Evolutionary conservation across 352 stramenopile species (phyloP).

Genomic region (Globisporangium carolinianum): DNA sequence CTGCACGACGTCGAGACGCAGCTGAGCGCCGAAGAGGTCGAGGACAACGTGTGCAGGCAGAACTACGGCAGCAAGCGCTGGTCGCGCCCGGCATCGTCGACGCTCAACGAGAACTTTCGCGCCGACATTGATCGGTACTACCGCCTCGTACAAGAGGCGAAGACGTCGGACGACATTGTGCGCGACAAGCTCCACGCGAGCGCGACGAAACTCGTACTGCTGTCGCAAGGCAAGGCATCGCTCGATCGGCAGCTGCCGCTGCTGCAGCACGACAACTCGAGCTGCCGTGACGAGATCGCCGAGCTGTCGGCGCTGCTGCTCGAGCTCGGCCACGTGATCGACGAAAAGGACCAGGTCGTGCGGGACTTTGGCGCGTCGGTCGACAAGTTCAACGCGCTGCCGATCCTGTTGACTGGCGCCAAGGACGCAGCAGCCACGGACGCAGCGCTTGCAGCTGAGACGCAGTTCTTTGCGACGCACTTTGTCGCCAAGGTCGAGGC

Average conservation of each 20-base stretch:
- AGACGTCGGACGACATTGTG: slow-evolving; percentile 61
- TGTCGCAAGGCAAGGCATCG: slow-evolving; percentile 41
- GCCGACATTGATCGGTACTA: slow-evolving; percentile 70
- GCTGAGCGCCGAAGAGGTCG: slow-evolving; percentile 49
- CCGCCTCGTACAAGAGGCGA: slow-evolving; percentile 62
- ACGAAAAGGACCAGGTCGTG: slow-evolving; percentile 58
- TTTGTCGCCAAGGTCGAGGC: slow-evolving; percentile 46
- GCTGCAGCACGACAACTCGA: slow-evolving; percentile 40
- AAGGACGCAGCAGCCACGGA: slow-evolving; percentile 20
- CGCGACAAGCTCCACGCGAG: slow-evolving; percentile 35
- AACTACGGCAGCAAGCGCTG: slow-evolving; percentile 62
- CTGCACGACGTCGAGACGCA: slow-evolving; percentile 45
- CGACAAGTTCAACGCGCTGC: slow-evolving; percentile 56
- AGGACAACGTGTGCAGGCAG: slow-evolving; percentile 60
- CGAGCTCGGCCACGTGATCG: slow-evolving; percentile 37
- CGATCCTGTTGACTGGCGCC: slow-evolving; percentile 30
- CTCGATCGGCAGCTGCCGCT: slow-evolving; percentile 50
- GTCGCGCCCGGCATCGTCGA: slow-evolving; percentile 39
- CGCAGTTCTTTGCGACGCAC: slow-evolving; percentile 53
- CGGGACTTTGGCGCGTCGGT: slow-evolving; percentile 40
- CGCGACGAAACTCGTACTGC: slow-evolving; percentile 23
- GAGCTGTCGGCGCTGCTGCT: slow-evolving; percentile 43
- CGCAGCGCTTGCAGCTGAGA: slow-evolving; percentile 37
- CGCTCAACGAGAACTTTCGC: slow-evolving; percentile 51
- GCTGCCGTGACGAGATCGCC: slow-evolving; percentile 45